Base-by-base conservation (phyloP, 805 yeast species). In the Yarrowia sp. region DNA sequence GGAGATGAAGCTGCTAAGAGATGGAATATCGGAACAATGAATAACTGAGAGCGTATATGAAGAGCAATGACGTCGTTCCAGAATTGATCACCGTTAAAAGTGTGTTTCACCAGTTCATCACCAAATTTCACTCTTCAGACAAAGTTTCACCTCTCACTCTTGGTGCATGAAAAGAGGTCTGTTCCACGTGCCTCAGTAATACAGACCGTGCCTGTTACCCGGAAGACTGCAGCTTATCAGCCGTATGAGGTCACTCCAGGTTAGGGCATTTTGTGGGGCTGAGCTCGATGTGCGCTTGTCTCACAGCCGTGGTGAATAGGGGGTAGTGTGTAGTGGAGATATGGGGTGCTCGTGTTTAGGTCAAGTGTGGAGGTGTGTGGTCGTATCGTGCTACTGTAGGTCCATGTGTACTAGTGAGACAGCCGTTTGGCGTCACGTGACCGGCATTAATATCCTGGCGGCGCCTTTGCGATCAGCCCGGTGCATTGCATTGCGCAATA, bases 221-320 rank as follows among this genome's bases (percentile, higher is more conserved):
- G 58, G 58, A 9, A 13, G 58, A 14, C 20, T 8, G 24, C 17
- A 19, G 33, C 43, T 52, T 52, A 52, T 52, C 58, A 52, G 58
- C 58, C 58, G 58, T 52, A 20, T 52, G 43, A 20, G 19, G 43
- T 12, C 30, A n/a, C 20, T 3, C 2, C 15, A 10, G 55, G 40
- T 52, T 36, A 36, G 56, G 56, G 56, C 56, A 13, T 52, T 36
- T 52, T 52, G 56, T 52, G 56, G 56, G 56, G 56, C 56, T 52
- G 56, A 52, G 56, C 42, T 17, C 10, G 30, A 50, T 17, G n/a
- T 36, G 30, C 33, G 13, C 12, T 7, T 52, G 33, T 52, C 58
- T 36, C 58, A 50, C 40, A 52, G 43, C 34, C 52, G 52, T 9
- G 44, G 30, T 24, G 44, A 40, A 15, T 5, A 40, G 10, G 44